Conservation (phyloP, 106 monocot species). For the Chionographis japonica region DNA sequence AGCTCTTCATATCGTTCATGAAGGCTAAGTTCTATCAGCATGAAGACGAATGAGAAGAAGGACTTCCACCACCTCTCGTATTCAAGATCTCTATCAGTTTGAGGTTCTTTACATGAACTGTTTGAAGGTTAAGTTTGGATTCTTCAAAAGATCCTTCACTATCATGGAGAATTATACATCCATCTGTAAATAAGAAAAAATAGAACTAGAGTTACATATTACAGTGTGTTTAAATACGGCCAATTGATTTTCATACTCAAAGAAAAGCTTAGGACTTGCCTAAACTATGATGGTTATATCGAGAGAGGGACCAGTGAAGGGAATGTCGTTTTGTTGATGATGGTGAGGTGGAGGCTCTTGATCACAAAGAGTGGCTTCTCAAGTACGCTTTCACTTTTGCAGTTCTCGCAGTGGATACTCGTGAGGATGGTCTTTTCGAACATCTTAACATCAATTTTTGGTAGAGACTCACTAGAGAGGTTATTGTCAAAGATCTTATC, state of each 20-base stretch:
- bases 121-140: background rate
- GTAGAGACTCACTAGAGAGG: background rate
- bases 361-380: constrained; percentile 34
- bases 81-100: too few relatives aligned
- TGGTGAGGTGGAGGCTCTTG: constrained; percentile 37
- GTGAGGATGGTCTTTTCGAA: constrained; percentile 32
- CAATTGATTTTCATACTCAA: background rate
- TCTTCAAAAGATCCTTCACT: constrained; percentile 4
- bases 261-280: constrained; percentile 16
- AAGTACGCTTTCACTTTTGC: constrained; percentile 28
- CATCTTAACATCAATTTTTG: constrained; percentile 34
- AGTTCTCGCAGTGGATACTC: constrained; percentile 49
- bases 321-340: constrained; percentile 25
- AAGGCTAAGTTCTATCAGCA: too few relatives aligned
- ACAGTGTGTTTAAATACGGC: background rate
- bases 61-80: too few relatives aligned
- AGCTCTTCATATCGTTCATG: too few relatives aligned
- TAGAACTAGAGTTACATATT: background rate
- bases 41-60: too few relatives aligned
- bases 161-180: constrained; percentile 12
- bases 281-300: constrained; percentile 49
- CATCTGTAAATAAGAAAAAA: background rate
- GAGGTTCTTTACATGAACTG: constrained; percentile 8
- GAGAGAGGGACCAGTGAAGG: constrained; percentile 27
- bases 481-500: constrained; percentile 18